phyloP scores from a whole-genome alignment of 257 asterid species.

The Ophiorrhiza pumila region DNA sequence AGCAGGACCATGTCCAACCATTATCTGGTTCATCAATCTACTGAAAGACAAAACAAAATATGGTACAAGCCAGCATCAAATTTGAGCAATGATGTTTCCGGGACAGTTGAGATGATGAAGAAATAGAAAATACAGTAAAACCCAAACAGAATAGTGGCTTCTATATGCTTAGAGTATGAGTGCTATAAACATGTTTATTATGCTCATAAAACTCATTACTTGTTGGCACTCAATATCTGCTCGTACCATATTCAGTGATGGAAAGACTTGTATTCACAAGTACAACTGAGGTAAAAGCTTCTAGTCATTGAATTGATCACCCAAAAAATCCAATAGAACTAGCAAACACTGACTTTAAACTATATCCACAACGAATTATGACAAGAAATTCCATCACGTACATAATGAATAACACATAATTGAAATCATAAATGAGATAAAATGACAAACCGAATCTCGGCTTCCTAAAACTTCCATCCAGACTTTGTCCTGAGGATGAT shows the following conservation, averaged over 20 bases:
- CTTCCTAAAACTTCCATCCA: conserved; percentile 64
- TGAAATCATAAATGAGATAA: neutral
- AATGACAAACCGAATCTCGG: conserved; percentile 47
- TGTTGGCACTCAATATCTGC: neutral
- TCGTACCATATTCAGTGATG: neutral
- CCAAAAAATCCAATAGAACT: neutral
- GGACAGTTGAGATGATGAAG: neutral
- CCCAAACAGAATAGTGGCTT: neutral
- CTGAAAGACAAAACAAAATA: neutral
- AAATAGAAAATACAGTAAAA: no score
- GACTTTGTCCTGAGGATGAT: conserved; percentile 63
- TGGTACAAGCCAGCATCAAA: neutral
- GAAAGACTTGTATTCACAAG: neutral
- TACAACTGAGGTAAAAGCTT: neutral
- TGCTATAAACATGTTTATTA: neutral
- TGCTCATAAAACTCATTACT: neutral
- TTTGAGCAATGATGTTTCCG: neutral
- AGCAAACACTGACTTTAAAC: neutral
- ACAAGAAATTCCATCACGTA: neutral
- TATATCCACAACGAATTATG: neutral
- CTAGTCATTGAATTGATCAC: neutral
- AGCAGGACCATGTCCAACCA: neutral
- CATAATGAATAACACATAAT: neutral
- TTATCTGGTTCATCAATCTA: neutral
- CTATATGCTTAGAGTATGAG: neutral